phyloP scores from a whole-genome alignment of 73 alveolate genomes.

The Paramecium sonneborni region DNA sequence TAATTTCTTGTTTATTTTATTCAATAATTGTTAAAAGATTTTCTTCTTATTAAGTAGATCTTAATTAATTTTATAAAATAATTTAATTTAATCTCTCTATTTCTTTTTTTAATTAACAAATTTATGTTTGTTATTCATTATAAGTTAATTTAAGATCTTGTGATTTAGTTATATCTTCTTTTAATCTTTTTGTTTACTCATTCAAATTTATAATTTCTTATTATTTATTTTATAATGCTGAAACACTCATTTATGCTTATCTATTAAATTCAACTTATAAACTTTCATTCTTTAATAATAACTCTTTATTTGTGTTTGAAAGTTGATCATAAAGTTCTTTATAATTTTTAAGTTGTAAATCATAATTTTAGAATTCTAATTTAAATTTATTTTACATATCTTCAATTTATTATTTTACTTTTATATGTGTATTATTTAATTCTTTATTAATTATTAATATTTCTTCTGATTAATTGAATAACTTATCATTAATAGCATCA shows the following conservation, averaged over 20 bases:
- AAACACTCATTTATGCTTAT: background rate
- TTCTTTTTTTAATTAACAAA: background rate
- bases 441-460: background rate
- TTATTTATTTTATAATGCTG: background rate
- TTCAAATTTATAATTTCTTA: background rate
- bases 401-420: background rate
- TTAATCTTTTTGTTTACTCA: background rate
- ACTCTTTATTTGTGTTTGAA: background rate
- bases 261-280: background rate
- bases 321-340: background rate
- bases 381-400: background rate
- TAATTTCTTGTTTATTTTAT: background rate
- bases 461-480: background rate
- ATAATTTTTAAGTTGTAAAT: background rate
- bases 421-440: background rate
- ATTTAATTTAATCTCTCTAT: conserved; percentile 11
- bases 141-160: background rate
- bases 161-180: background rate
- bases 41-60: background rate
- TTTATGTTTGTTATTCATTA: background rate
- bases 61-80: background rate
- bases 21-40: background rate
- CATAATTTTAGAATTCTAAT: background rate
- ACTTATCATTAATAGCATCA: conserved; percentile 13
- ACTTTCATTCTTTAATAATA: background rate